These are phyloP conservation scores for Monosporascus sp. DNA, from an alignment of 2,329 filamentous ascomycete species.

Conservation along the genomic window DNA sequence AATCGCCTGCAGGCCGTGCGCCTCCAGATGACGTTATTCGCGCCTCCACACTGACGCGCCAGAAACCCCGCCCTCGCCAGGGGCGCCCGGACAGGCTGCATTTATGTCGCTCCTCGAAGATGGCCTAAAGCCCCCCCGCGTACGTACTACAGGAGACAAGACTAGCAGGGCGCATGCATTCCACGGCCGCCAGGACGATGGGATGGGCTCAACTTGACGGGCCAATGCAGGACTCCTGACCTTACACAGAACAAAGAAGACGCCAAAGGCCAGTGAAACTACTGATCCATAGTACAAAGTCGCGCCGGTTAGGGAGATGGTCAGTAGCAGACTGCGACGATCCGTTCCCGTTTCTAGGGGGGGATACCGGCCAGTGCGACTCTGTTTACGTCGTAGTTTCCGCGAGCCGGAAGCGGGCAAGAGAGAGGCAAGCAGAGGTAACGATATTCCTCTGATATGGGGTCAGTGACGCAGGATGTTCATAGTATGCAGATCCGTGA, in stretches of 20 bases:
- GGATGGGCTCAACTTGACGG: neutral
- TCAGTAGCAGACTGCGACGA: slow-evolving; percentile 2
- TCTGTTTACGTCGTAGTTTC: too few species aligned
- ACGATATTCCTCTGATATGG: slow-evolving; percentile 8
- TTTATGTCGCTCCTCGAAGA: neutral
- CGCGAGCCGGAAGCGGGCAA: slow-evolving; percentile 1
- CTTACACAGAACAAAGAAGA: neutral
- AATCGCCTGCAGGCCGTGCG: neutral
- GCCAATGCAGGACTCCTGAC: neutral
- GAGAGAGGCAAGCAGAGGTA: slow-evolving; percentile 4
- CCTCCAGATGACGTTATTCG: neutral
- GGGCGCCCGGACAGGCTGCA: neutral
- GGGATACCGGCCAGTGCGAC: too few species aligned
- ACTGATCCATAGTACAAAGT: slow-evolving; percentile 10
- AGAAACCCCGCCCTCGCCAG: neutral
- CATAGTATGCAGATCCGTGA: slow-evolving; percentile 1
- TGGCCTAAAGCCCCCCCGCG: too few species aligned
- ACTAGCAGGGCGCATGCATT: neutral
- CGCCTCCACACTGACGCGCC: neutral
- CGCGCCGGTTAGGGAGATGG: neutral
- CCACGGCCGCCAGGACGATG: neutral
- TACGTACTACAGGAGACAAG: too few species aligned
- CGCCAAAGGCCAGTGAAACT: neutral
- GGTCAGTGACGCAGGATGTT: slow-evolving; percentile 10
- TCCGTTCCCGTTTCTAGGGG: neutral